Base-by-base conservation (phyloP, 805 yeast species). In the Saccharomyces eubayanus region DNA sequence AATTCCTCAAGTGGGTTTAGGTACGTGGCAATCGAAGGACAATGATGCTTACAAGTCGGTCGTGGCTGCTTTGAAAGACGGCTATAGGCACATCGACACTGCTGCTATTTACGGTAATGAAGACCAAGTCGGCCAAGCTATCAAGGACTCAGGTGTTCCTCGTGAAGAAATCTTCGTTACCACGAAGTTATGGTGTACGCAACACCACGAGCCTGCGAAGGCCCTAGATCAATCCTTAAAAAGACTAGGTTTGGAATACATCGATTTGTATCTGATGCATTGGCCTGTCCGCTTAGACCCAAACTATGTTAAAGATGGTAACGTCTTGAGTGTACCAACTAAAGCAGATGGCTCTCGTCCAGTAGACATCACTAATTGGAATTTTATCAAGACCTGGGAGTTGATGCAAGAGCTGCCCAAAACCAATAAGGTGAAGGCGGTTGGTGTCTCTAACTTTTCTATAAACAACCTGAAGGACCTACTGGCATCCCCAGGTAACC, bases 361-460 rank as follows among this genome's bases (percentile, higher is more conserved):
- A 16, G 43, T 36, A 16, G 43, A 36, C 16, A 16, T 24, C 29
- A 24, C 29, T 21, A 48, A 65, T 31, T 73, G 76, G 72, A 61
- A 61, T 49, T 80, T 74, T 62, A 59, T 77, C 57, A 75, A 82
- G 59, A 82, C 87, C 28, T 85, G 81, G 81, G 79, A 76, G 60
- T 71, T 68, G 31, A 67, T 87, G 78, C 87, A 86, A 71, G 70
- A 78, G 60, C 69, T 84, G 47, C 73, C 79, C 47, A 70, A 71
- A 27, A 65, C 77, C 20, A 84, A 60, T 28, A 76, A 80, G 65
- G 74, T 80, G 28, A 78, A 75, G 58, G 79, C 89, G 28, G 78
- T 87, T 67, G 94, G 94, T 57, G 85, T 87, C 47, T 83, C 89
- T 48, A 87, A 87, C 73, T 80, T 82, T 64, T 75, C 85, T 28